A percentile compares a stretch with the other conserved stretches of the same genome.
phyloP scores from a whole-genome alignment of 495 filamentous ascomycete genomes.

The Hypoxylon fragiforme region DNA sequence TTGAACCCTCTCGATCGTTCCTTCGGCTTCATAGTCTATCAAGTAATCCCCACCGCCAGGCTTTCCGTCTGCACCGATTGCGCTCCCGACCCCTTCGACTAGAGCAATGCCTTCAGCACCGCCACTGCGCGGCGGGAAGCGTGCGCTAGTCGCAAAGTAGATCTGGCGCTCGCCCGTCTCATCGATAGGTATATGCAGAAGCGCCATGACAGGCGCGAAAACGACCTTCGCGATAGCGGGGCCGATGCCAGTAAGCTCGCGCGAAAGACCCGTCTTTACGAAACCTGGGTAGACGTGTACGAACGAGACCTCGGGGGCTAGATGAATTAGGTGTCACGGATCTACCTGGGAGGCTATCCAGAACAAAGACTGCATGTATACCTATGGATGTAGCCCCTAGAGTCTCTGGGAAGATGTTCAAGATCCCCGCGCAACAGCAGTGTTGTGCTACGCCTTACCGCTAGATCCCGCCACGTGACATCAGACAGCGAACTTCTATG shows the following conservation, averaged over 20 bases:
- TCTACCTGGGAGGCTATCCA: no score
- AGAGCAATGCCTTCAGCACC: conserved; percentile 37
- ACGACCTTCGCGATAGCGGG: conserved; percentile 7
- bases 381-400: no score
- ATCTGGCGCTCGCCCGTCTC: conserved; percentile 56
- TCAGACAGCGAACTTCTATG: no score
- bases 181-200: conserved; percentile 14
- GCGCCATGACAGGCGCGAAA: conserved; percentile 8
- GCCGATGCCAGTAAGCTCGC: conserved; percentile 14
- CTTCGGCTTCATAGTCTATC: conserved; percentile 49
- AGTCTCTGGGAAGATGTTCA: no score
- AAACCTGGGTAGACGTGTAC: conserved; percentile 58
- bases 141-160: conserved; percentile 51
- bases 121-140: conserved; percentile 39
- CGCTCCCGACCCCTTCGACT: conserved; percentile 33
- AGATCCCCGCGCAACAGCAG: no score
- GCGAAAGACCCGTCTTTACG: conserved; percentile 47
- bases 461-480: no score
- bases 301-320: conserved; percentile 56
- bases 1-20: conserved; percentile 38
- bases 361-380: no score
- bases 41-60: conserved; percentile 57
- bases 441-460: no score
- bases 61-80: conserved; percentile 50
- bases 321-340: no score